Evolutionary conservation across 768 basidiomycete species (phyloP).

Genomic region (Vararia minispora): DNA sequence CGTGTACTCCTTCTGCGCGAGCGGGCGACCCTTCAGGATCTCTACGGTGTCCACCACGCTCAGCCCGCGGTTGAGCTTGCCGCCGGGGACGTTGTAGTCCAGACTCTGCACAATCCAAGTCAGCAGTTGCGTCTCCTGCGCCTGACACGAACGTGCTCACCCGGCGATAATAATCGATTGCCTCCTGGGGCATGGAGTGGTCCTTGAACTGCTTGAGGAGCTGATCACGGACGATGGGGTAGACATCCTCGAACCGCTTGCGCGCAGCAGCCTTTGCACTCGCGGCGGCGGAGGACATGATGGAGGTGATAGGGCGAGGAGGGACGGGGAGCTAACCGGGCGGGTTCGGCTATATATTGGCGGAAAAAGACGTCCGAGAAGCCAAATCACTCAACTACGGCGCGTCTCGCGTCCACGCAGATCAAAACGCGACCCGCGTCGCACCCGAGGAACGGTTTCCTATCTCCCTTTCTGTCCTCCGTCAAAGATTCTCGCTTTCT

Average conservation of each 20-base stretch:
- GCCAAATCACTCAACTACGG: not conserved
- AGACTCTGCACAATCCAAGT: slow-evolving; percentile 44
- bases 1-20: slow-evolving; percentile 80
- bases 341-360: not conserved
- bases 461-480: too few species aligned
- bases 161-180: slow-evolving; percentile 72
- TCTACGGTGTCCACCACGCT: slow-evolving; percentile 90
- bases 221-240: slow-evolving; percentile 62
- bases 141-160: slow-evolving; percentile 31
- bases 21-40: slow-evolving; percentile 62
- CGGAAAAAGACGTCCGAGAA: not conserved
- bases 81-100: slow-evolving; percentile 91
- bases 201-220: slow-evolving; percentile 54
- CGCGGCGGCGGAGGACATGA: too few species aligned
- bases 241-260: slow-evolving; percentile 62
- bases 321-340: too few species aligned
- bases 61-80: slow-evolving; percentile 94
- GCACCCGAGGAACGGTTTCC: not conserved
- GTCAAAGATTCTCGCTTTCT: too few species aligned
- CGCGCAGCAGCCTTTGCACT: slow-evolving; percentile 24
- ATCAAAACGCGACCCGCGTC: not conserved
- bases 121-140: not conserved
- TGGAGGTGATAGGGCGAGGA: too few species aligned
- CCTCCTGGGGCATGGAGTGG: slow-evolving; percentile 77
- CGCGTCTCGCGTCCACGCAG: not conserved